Evolutionary conservation across 2,329 filamentous ascomycete genomes (phyloP).

Genomic region (Immersiporthe knoxdaviesiana): DNA sequence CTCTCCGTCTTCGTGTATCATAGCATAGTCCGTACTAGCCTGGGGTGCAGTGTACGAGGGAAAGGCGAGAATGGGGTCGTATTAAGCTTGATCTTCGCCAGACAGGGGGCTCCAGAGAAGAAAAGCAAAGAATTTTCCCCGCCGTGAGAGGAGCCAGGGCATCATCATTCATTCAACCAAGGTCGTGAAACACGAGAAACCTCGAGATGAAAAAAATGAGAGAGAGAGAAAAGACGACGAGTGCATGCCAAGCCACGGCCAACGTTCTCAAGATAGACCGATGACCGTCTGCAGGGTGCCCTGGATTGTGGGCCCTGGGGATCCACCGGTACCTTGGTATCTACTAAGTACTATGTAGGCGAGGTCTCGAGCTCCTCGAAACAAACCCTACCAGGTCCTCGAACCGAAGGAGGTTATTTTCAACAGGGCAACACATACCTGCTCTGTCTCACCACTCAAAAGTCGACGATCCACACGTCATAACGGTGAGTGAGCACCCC

Average conservation of each 20-base stretch:
- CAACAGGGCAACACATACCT: neutral
- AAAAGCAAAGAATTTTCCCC: neutral
- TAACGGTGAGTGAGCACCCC: too few relatives aligned
- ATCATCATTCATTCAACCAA: neutral
- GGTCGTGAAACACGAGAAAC: neutral
- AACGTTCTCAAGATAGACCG: neutral
- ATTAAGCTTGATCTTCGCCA: constrained; percentile 6
- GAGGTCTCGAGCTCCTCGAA: neutral
- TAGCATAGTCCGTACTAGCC: neutral
- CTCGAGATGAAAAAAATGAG: neutral
- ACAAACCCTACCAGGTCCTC: neutral
- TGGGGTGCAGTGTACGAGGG: neutral
- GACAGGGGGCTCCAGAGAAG: neutral
- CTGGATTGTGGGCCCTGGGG: neutral
- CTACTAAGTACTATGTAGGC: neutral
- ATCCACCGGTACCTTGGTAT: neutral
- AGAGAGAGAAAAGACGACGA: neutral
- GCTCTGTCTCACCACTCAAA: neutral
- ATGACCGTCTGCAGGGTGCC: neutral
- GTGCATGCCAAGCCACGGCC: neutral
- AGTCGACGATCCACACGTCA: neutral
- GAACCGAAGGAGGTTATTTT: neutral
- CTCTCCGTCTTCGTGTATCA: neutral
- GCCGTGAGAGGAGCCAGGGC: neutral
- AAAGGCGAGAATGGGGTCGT: neutral